A percentile compares a stretch with the other conserved stretches of the same genome.
These are phyloP conservation scores for Filobasidium wieringae DNA, from an alignment of 768 basidiomycete genomes.

Conservation along the genomic window DNA sequence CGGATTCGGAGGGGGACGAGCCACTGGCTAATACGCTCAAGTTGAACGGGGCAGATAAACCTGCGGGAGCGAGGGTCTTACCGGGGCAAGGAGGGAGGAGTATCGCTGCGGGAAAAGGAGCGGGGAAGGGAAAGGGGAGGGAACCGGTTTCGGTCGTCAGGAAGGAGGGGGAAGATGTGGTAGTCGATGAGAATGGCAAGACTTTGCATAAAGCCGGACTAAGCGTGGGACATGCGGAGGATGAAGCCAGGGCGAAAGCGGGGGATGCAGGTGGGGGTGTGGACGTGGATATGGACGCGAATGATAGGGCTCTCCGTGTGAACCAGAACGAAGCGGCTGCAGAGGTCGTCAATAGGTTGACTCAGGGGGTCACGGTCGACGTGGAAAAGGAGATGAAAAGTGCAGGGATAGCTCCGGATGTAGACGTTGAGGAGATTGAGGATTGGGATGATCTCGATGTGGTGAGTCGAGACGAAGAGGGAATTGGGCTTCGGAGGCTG, in stretches of 20 bases:
- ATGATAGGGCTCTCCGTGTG: background rate
- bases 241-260: background rate
- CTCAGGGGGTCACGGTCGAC: slow-evolving; percentile 29
- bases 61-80: background rate
- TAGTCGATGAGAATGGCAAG: slow-evolving; percentile 13
- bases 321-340: slow-evolving; percentile 5
- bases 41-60: background rate
- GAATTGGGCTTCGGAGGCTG: background rate
- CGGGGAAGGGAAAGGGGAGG: slow-evolving; percentile 6
- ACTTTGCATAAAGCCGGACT: background rate
- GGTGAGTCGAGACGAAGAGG: slow-evolving; percentile 17
- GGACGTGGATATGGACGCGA: background rate
- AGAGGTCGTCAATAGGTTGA: slow-evolving; percentile 23
- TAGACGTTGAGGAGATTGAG: slow-evolving; percentile 18
- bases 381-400: slow-evolving; percentile 62
- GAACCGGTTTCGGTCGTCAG: slow-evolving; percentile 10
- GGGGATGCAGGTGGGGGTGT: background rate
- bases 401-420: slow-evolving; percentile 38
- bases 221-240: background rate
- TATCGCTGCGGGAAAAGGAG: slow-evolving; percentile 1
- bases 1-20: slow-evolving; percentile 1
- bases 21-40: background rate
- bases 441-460: slow-evolving; percentile 38
- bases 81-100: background rate
- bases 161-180: slow-evolving; percentile 7